Evolutionary conservation across 257 asterid genomes (phyloP).

Genomic region (Solanum verrucosum): DNA sequence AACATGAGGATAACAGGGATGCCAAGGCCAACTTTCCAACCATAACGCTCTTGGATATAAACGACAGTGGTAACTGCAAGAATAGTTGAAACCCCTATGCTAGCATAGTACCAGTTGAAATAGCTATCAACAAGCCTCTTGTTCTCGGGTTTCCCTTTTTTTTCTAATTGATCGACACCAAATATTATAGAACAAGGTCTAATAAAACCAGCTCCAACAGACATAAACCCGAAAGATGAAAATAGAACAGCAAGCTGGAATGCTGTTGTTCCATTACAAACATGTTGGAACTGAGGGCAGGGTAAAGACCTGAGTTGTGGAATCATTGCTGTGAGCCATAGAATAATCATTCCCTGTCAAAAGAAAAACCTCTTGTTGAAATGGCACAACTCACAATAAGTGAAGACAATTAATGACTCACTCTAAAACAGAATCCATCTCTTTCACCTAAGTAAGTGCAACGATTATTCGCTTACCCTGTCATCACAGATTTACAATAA

Average conservation of each 20-base stretch:
- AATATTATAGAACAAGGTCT: slow-evolving; percentile 18
- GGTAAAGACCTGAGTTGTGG: neutral
- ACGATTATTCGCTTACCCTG: too few relatives aligned
- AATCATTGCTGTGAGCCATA: slow-evolving; percentile 11
- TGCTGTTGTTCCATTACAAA: neutral
- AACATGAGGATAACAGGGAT: slow-evolving; percentile 4
- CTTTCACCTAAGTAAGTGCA: too few relatives aligned
- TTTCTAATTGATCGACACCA: slow-evolving; percentile 4
- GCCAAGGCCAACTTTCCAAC: slow-evolving; percentile 17
- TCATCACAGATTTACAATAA: too few relatives aligned
- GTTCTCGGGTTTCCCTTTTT: neutral
- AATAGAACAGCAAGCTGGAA: neutral
- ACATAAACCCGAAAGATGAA: neutral
- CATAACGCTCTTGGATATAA: slow-evolving; percentile 14
- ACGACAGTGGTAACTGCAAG: slow-evolving; percentile 8
- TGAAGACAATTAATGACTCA: neutral
- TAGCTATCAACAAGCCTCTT: slow-evolving; percentile 1
- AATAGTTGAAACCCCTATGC: slow-evolving; percentile 1
- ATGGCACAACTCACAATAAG: neutral
- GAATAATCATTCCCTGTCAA: slow-evolving; percentile 6
- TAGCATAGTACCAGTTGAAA: slow-evolving; percentile 11
- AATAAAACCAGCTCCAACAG: slow-evolving; percentile 14
- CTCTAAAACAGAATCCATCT: too few relatives aligned
- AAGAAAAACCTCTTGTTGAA: neutral
- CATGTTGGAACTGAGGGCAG: neutral